Evolutionary conservation across 257 asterid species (phyloP).

Genomic region (Agastache rugosa): DNA sequence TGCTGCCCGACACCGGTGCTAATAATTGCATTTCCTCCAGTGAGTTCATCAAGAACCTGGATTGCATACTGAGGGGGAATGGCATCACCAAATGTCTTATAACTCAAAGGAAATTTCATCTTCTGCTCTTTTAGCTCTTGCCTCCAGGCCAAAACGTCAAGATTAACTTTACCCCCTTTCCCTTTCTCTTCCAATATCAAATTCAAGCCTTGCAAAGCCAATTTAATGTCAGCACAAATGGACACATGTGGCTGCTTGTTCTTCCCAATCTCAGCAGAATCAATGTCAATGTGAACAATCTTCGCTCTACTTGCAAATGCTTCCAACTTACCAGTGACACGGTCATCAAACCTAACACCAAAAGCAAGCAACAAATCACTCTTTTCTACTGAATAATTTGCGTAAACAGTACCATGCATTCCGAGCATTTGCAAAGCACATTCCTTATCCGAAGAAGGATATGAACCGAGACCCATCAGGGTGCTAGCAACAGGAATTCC

Average conservation of each 20-base stretch:
- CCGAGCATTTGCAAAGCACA: constrained; percentile 76
- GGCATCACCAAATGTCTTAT: constrained; percentile 68
- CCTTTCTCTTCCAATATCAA: constrained; percentile 48
- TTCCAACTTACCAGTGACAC: constrained; percentile 85
- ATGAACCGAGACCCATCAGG: constrained; percentile 77
- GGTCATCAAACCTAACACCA: constrained; percentile 88
- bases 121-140: constrained; percentile 70
- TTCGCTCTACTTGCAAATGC: constrained; percentile 85
- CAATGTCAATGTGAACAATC: constrained; percentile 86
- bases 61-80: constrained; percentile 89
- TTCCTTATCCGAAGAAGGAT: constrained; percentile 68
- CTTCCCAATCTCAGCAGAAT: constrained; percentile 83
- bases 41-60: constrained; percentile 75
- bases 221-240: constrained; percentile 66
- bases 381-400: constrained; percentile 74
- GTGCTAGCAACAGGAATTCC: constrained; percentile 85
- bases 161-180: constrained; percentile 31
- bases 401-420: constrained; percentile 91
- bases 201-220: constrained; percentile 66
- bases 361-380: constrained; percentile 80
- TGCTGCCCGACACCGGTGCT: constrained; percentile 93
- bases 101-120: constrained; percentile 56
- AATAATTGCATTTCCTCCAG: constrained; percentile 70
- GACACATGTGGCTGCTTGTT: constrained; percentile 85
- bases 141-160: constrained; percentile 73